A percentile compares a stretch with the other conserved stretches of the same genome.
These are phyloP conservation scores for Mentha longifolia DNA, from an alignment of 257 asterid genomes.

Conservation along the genomic window DNA sequence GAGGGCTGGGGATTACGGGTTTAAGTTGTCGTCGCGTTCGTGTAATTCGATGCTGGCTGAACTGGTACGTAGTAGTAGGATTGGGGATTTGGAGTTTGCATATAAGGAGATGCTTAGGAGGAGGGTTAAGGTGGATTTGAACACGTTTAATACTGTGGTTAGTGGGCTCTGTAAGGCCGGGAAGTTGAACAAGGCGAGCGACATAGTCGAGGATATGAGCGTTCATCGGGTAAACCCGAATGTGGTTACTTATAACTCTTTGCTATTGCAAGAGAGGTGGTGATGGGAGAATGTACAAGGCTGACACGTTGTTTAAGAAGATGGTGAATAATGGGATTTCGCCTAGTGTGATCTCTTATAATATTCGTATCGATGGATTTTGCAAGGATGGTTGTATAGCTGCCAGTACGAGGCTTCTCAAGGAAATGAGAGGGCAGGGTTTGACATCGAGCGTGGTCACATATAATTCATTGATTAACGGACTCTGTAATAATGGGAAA, in stretches of 20 bases:
- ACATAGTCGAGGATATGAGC: conserved; percentile 84
- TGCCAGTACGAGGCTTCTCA: conserved; percentile 56
- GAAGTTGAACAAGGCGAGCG: conserved; percentile 72
- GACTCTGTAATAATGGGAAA: too few species aligned
- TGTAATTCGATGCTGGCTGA: too few species aligned
- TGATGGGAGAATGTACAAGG: too few species aligned
- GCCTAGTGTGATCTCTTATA: conserved; percentile 70
- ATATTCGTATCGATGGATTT: conserved; percentile 71
- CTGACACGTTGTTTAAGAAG: conserved; percentile 77
- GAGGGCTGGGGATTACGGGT: too few species aligned
- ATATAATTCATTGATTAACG: too few species aligned
- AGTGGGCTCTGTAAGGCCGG: conserved; percentile 84
- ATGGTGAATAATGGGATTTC: conserved; percentile 62
- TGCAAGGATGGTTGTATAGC: conserved; percentile 72
- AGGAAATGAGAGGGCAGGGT: conserved; percentile 67
- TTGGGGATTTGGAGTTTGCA: conserved; percentile 55
- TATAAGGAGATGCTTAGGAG: conserved; percentile 81
- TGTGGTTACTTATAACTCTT: conserved; percentile 71
- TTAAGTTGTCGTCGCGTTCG: too few species aligned
- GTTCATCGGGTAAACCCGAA: conserved; percentile 59
- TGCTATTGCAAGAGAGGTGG: conserved; percentile 81
- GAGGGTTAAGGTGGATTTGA: conserved; percentile 55
- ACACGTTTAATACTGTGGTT: conserved; percentile 63
- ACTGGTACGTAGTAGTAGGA: conserved; percentile 54
- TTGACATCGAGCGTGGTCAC: conserved; percentile 56